Evolutionary conservation across 208 protist species (phyloP).

Genomic region (Crithidia mellificae): DNA sequence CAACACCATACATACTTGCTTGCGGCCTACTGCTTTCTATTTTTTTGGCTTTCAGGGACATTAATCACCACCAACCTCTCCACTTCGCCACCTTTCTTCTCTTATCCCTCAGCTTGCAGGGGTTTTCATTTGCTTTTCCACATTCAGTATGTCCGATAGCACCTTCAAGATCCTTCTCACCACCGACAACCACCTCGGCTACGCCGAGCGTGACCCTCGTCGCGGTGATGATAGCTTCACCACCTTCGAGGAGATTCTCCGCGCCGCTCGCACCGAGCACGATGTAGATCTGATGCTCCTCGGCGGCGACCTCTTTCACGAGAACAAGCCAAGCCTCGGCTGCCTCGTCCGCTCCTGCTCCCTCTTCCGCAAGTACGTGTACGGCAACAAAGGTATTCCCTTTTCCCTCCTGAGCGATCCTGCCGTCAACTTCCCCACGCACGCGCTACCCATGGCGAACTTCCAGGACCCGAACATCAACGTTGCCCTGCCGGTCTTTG

Average conservation of each 20-base stretch:
- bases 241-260: conserved; percentile 98
- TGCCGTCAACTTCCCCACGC: conserved; percentile 88
- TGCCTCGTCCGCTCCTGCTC: conserved; percentile 89
- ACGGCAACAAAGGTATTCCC: conserved; percentile 89
- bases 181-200: conserved; percentile 98
- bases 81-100: too few species aligned
- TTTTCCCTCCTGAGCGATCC: conserved; percentile 94
- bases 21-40: too few species aligned
- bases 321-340: conserved; percentile 98
- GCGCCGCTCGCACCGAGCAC: conserved; percentile 89
- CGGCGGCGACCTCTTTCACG: conserved; percentile 99
- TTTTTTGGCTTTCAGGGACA: too few species aligned
- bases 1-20: too few species aligned
- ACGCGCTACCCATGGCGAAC: conserved; percentile 81
- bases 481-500: conserved; percentile 97
- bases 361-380: conserved; percentile 89
- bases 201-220: conserved; percentile 93
- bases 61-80: too few species aligned
- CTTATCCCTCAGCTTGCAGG: too few species aligned
- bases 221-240: conserved; percentile 98
- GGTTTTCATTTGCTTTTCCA: too few species aligned
- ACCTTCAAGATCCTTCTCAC: conserved; percentile 92
- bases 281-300: conserved; percentile 97
- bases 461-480: conserved; percentile 98
- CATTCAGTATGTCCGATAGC: conserved; percentile 37